Conservation (phyloP, 441 rosid species). For the Bruguiera hainesii region DNA sequence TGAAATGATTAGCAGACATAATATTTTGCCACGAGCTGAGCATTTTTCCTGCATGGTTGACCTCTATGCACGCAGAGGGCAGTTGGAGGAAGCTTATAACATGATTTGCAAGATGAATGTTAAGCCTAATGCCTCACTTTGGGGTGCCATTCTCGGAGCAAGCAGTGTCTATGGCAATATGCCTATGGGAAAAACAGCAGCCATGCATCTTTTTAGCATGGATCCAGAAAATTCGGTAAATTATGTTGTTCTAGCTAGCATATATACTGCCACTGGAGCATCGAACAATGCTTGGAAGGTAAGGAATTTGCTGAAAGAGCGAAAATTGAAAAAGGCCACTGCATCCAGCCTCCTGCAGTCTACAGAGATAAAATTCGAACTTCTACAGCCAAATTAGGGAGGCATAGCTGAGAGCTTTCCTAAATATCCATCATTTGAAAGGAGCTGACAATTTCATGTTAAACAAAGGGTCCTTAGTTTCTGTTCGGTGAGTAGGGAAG, state of each 20-base stretch:
- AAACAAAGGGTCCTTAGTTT: not conserved
- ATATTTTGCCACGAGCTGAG: slow-evolving; percentile 46
- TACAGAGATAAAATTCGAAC: slow-evolving; percentile 22
- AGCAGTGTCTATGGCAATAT: slow-evolving; percentile 48
- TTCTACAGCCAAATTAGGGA: slow-evolving; percentile 24
- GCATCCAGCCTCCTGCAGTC: slow-evolving; percentile 56
- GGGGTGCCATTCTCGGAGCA: slow-evolving; percentile 77
- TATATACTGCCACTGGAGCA: slow-evolving; percentile 58
- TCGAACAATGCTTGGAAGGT: slow-evolving; percentile 51
- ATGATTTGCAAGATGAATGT: slow-evolving; percentile 40
- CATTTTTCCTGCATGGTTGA: slow-evolving; percentile 72
- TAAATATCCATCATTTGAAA: not conserved
- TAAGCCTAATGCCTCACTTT: slow-evolving; percentile 47
- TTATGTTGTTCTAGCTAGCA: slow-evolving; percentile 51
- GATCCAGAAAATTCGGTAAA: slow-evolving; percentile 59
- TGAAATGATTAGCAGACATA: slow-evolving; percentile 50
- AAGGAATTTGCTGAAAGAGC: slow-evolving; percentile 46
- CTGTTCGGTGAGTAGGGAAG: not conserved
- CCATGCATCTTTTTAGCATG: slow-evolving; percentile 42
- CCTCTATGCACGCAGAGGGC: slow-evolving; percentile 62
- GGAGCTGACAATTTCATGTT: not conserved
- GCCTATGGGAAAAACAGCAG: slow-evolving; percentile 53
- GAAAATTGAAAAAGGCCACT: slow-evolving; percentile 43
- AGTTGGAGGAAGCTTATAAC: slow-evolving; percentile 55
- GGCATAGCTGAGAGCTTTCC: not conserved